Percentiles rank a stretch among this genome's conserved stretches.
Evolutionary conservation across 148 eudicot genomes (phyloP).

Genomic region (Drosera capensis): DNA sequence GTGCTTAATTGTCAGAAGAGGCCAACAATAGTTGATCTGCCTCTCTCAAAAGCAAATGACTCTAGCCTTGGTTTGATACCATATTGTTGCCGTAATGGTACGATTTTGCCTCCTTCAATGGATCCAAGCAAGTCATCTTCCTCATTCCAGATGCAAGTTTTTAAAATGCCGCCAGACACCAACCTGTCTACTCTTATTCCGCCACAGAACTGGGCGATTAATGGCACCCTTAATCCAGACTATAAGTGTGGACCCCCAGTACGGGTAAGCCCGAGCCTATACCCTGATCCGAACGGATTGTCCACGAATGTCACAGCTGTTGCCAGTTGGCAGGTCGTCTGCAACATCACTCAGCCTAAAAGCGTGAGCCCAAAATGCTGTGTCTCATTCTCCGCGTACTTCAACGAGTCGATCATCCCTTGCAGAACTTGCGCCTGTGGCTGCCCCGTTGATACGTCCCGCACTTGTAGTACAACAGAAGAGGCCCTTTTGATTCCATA

Average conservation of each 20-base stretch:
- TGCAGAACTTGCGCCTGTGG: conserved; percentile 68
- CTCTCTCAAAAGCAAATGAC: conserved; percentile 41
- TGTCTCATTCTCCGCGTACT: conserved; percentile 35
- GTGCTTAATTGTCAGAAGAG: conserved; percentile 42
- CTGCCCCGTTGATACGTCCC: conserved; percentile 19
- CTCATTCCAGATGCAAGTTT: conserved; percentile 40
- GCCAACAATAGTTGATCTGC: conserved; percentile 52
- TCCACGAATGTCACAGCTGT: conserved; percentile 18
- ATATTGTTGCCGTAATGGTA: conserved; percentile 60
- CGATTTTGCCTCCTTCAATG: conserved; percentile 50
- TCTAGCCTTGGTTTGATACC: conserved; percentile 33
- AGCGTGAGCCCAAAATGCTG: conserved; percentile 29
- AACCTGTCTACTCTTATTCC: conserved; percentile 33
- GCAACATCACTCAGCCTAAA: conserved; percentile 40
- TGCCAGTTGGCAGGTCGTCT: conserved; percentile 39
- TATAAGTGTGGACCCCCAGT: conserved; percentile 59
- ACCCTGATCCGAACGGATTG: conserved; percentile 33
- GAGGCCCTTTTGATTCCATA: conserved; percentile 83
- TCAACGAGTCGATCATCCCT: conserved; percentile 30
- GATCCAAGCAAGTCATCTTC: conserved; percentile 43
- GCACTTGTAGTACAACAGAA: conserved; percentile 38
- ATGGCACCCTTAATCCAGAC: conserved; percentile 42
- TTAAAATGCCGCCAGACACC: conserved; percentile 61
- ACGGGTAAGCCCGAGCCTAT: conserved; percentile 44
- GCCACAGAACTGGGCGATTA: conserved; percentile 55